Conservation (phyloP, 352 stramenopile genomes). For the Pythium myriotylum region DNA sequence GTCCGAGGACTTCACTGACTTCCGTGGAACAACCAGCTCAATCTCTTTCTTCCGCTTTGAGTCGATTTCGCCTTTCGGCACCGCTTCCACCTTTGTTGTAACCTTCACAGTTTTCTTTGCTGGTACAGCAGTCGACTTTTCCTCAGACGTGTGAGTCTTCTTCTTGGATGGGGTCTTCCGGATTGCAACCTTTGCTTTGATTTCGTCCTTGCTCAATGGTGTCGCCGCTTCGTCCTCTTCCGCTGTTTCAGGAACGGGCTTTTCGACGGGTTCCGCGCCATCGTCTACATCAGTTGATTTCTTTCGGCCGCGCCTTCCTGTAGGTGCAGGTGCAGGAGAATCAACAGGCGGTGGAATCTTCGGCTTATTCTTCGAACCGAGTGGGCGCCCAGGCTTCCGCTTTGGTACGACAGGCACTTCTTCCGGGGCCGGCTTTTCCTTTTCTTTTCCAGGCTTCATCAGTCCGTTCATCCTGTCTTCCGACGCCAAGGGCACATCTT, state of each 20-base stretch:
- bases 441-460: conserved; percentile 38
- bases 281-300: conserved; percentile 27
- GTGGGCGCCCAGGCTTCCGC: conserved; percentile 44
- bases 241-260: conserved; percentile 24
- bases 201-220: conserved; percentile 71
- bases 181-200: conserved; percentile 74
- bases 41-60: conserved; percentile 84
- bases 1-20: conserved; percentile 76
- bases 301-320: conserved; percentile 28
- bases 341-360: conserved; percentile 31
- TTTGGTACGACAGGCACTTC: conserved; percentile 33
- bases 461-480: conserved; percentile 57
- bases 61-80: conserved; percentile 52
- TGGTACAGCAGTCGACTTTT: conserved; percentile 23
- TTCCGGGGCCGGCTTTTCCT: conserved; percentile 4
- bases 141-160: conserved; percentile 38
- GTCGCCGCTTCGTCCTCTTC: conserved; percentile 41
- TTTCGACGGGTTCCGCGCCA: conserved; percentile 20
- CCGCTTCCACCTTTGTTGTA: conserved; percentile 41
- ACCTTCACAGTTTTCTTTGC: conserved; percentile 46
- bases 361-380: conserved; percentile 44
- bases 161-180: conserved; percentile 71
- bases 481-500: conserved; percentile 57
- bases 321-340: conserved; percentile 18
- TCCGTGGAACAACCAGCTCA: conserved; percentile 72